These are phyloP conservation scores for Komagataea norvegica DNA, from an alignment of 1,139 yeast genomes.

Conservation along the genomic window DNA sequence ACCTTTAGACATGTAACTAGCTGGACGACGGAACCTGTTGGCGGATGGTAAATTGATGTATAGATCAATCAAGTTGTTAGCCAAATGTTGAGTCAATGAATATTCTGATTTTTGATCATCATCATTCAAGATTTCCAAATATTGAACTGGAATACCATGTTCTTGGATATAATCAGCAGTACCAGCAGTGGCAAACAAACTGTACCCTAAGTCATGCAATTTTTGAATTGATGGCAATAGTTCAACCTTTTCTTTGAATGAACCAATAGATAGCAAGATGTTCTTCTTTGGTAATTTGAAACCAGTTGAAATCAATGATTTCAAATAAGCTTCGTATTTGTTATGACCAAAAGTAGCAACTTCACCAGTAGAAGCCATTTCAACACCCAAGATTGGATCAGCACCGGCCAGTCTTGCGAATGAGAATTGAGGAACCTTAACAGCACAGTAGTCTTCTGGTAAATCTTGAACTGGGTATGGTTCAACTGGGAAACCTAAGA, in stretches of 20 bases:
- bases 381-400: conserved; percentile 97
- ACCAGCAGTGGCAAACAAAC: conserved; percentile 96
- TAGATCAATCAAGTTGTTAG: conserved; percentile 92
- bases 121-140: conserved; percentile 76
- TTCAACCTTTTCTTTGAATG: conserved; percentile 95
- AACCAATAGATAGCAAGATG: conserved; percentile 89
- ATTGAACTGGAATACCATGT: conserved; percentile 90
- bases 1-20: conserved; percentile 95
- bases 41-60: conserved; percentile 96
- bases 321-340: conserved; percentile 95
- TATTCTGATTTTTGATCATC: conserved; percentile 88
- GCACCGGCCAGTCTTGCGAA: conserved; percentile 98
- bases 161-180: conserved; percentile 98
- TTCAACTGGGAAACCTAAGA: conserved; percentile 79
- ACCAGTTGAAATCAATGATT: conserved; percentile 91
- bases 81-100: conserved; percentile 93
- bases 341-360: conserved; percentile 96
- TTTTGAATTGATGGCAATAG: conserved; percentile 82
- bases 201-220: conserved; percentile 79
- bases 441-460: conserved; percentile 93
- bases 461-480: conserved; percentile 88
- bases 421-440: conserved; percentile 97
- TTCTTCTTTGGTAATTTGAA: conserved; percentile 94
- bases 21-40: conserved; percentile 97
- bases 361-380: conserved; percentile 99